A percentile compares a stretch with the other conserved stretches of the same genome.
phyloP scores from a whole-genome alignment of 1,284 basidiomycete genomes.

The Ustilago hordei region DNA sequence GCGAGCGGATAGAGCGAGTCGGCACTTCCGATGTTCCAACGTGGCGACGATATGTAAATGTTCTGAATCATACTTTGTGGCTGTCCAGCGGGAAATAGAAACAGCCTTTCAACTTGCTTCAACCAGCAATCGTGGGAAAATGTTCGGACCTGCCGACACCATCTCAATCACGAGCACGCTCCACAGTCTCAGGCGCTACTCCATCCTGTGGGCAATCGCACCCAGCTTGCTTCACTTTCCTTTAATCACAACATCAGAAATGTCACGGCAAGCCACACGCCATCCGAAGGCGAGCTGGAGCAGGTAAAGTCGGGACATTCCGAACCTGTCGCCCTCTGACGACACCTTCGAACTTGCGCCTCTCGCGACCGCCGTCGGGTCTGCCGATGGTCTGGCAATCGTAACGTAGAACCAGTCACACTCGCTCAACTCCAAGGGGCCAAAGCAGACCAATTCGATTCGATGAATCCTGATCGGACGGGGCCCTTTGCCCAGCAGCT shows the following conservation, averaged over 20 bases:
- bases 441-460: neutral
- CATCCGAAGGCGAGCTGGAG: neutral
- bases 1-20: neutral
- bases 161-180: neutral
- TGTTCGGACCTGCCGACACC: conserved; percentile 13
- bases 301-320: neutral
- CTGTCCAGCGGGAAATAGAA: neutral
- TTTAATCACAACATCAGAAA: neutral
- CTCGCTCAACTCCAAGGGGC: neutral
- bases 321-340: neutral
- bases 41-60: neutral
- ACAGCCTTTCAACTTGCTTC: neutral
- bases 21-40: conserved; percentile 9
- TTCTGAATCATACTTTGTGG: neutral
- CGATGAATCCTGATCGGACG: neutral
- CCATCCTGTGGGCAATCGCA: neutral
- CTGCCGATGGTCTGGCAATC: conserved; percentile 1
- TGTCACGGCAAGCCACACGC: neutral
- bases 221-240: neutral
- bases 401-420: neutral
- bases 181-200: neutral
- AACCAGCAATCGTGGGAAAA: neutral
- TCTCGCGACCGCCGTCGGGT: conserved; percentile 6
- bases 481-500: neutral
- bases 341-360: neutral